A percentile compares a stretch with the other conserved stretches of the same genome.
phyloP scores from a whole-genome alignment of 1,139 yeast species.

The Yamadazyma diospyri region DNA sequence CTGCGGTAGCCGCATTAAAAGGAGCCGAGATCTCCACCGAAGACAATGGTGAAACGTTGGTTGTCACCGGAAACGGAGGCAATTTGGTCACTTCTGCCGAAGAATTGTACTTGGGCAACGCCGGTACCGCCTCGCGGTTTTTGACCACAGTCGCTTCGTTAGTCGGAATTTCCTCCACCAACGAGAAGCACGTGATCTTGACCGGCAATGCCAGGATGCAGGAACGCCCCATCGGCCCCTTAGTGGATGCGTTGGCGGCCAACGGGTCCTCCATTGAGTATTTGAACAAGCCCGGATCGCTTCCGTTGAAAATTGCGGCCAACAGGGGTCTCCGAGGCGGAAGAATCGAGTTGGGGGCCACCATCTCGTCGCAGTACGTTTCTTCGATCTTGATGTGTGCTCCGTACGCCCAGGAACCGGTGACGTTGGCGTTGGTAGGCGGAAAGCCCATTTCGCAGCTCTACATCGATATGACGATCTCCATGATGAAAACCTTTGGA shows the following conservation, averaged over 20 bases:
- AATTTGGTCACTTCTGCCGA: constrained; percentile 53
- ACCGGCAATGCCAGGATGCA: constrained; percentile 98
- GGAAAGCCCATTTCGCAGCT: constrained; percentile 96
- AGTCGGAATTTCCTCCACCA: constrained; percentile 44
- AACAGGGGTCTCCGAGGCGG: constrained; percentile 84
- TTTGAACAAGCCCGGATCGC: constrained; percentile 71
- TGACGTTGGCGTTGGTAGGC: constrained; percentile 83
- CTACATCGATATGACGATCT: constrained; percentile 95
- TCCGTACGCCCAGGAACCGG: constrained; percentile 88
- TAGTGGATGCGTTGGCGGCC: constrained; percentile 81
- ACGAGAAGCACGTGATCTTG: constrained; percentile 49
- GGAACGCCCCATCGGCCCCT: constrained; percentile 95
- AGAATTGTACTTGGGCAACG: constrained; percentile 87
- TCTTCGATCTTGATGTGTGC: constrained; percentile 97
- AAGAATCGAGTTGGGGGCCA: constrained; percentile 88
- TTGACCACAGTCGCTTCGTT: constrained; percentile 87
- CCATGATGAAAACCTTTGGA: constrained; percentile 93
- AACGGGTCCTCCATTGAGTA: constrained; percentile 79
- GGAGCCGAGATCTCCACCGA: constrained; percentile 83
- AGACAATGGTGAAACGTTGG: constrained; percentile 85
- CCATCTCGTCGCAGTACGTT: constrained; percentile 95
- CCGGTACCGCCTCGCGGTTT: constrained; percentile 97
- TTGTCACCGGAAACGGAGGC: constrained; percentile 87
- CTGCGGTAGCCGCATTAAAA: constrained; percentile 72
- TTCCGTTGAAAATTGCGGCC: constrained; percentile 74